Evolutionary conservation across 2,329 filamentous ascomycete genomes (phyloP).

Genomic region (Penicillium sp.): DNA sequence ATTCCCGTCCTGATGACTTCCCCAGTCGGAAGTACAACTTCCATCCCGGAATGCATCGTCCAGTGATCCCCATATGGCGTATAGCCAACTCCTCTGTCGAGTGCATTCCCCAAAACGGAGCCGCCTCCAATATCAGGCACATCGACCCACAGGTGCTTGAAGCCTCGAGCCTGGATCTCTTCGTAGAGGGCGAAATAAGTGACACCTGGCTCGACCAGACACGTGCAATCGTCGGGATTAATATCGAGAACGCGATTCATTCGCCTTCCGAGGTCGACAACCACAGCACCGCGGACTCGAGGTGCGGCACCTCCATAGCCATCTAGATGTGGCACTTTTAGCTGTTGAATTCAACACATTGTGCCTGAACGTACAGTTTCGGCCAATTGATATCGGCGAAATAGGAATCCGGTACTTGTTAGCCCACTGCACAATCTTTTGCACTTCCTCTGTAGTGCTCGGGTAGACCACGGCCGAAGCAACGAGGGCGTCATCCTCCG

Average conservation of each 20-base stretch:
- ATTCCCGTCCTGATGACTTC: slow-evolving; percentile 12
- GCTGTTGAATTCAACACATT: background rate
- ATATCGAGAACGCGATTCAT: slow-evolving; percentile 11
- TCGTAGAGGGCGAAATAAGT: slow-evolving; percentile 10
- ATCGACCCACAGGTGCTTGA: slow-evolving; percentile 10
- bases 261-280: slow-evolving; percentile 9
- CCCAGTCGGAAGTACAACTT: slow-evolving; percentile 10
- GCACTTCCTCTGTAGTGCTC: slow-evolving; percentile 6
- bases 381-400: slow-evolving; percentile 10
- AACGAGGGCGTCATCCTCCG: slow-evolving; percentile 6
- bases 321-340: background rate
- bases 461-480: slow-evolving; percentile 12
- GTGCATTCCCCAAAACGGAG: slow-evolving; percentile 11
- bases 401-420: slow-evolving; percentile 5
- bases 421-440: slow-evolving; percentile 3
- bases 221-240: slow-evolving; percentile 8
- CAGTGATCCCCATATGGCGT: slow-evolving; percentile 14
- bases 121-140: slow-evolving; percentile 14
- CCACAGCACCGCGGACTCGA: slow-evolving; percentile 6
- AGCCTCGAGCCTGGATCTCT: slow-evolving; percentile 4
- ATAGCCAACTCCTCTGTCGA: slow-evolving; percentile 13
- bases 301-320: slow-evolving; percentile 14
- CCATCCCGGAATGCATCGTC: slow-evolving; percentile 12
- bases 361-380: slow-evolving; percentile 3
- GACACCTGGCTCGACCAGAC: slow-evolving; percentile 12